Base-by-base conservation (phyloP, 2,329 filamentous ascomycete genomes). In the Aureobasidium sp. region DNA sequence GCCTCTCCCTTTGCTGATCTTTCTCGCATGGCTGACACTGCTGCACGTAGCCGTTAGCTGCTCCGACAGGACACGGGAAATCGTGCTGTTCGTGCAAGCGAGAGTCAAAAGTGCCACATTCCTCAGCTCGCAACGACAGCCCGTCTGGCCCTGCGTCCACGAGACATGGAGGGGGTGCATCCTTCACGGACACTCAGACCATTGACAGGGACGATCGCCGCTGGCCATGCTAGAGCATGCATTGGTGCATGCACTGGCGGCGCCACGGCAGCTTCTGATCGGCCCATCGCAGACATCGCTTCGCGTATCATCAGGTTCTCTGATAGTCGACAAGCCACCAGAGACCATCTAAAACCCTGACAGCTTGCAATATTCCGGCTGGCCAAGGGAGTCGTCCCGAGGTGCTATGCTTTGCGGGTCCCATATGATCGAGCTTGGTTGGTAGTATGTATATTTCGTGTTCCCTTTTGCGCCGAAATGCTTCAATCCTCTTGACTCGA, bases 141-240 rank as follows among this genome's bases (percentile, higher is more conserved):
- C 32, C 41, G 44, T 23, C 56, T 39, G 56, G 42, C 56, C 44
- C 44, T 29, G 56, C 56, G 27, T 32, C 55, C 47, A 20, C 42
- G 32, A 58, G 55, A 58, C 55, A 48, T 48, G 44, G 34, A 39
- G 44, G 17, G 42, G 5, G 6, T 15, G 12, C 27, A 15, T 23
- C 26, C 23, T 1, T 17, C 44, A 39, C 23, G 32, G n/a, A 47
- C 55, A 34, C 41, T 58, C 42, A 36, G 55, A 37, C 55, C 55
- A 47, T 26, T 50, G 56, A 59, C 56, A 59, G 56, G 44, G 37
- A 48, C 41, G 57, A 61, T 61, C 57, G 47, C 15, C 57, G 27
- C 57, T 52, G 52, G 20, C 13, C 8, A 12, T 52, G 23, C 39
- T 61, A 61, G 57, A 36, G 3, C 47, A 36, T 61, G 57, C 57